phyloP scores from a whole-genome alignment of 805 yeast genomes.

The Yarrowia keelungensis region DNA sequence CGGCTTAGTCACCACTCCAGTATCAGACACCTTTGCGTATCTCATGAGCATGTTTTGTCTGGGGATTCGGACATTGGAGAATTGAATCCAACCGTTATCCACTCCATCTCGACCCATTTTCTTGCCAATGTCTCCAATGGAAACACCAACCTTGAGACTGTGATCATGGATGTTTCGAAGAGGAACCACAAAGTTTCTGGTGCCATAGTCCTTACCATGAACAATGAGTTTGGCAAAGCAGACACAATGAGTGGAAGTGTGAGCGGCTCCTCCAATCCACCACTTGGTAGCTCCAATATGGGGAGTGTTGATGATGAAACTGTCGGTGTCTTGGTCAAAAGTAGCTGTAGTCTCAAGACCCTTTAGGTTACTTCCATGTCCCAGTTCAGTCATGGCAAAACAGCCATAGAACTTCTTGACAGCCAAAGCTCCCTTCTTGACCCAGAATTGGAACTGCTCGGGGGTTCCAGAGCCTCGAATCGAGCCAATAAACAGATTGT shows the following conservation, averaged over 20 bases:
- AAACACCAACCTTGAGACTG: slow-evolving; percentile 75
- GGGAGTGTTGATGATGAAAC: slow-evolving; percentile 81
- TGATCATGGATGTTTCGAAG: slow-evolving; percentile 72
- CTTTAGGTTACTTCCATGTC: slow-evolving; percentile 93
- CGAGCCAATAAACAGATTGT: slow-evolving; percentile 81
- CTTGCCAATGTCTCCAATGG: slow-evolving; percentile 90
- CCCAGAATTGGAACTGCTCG: slow-evolving; percentile 84
- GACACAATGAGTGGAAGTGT: slow-evolving; percentile 86
- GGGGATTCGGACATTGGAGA: slow-evolving; percentile 81
- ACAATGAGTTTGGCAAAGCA: slow-evolving; percentile 84
- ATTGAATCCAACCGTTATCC: slow-evolving; percentile 96
- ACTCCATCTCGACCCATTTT: slow-evolving; percentile 96
- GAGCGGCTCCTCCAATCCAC: slow-evolving; percentile 99
- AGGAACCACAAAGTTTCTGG: slow-evolving; percentile 91
- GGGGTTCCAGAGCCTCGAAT: slow-evolving; percentile 86
- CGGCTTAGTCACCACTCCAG: slow-evolving; percentile 74
- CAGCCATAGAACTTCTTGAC: slow-evolving; percentile 67
- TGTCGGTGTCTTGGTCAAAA: slow-evolving; percentile 68
- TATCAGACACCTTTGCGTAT: slow-evolving; percentile 71
- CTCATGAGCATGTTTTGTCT: slow-evolving; percentile 79
- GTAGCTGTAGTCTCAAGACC: slow-evolving; percentile 91
- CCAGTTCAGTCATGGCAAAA: slow-evolving; percentile 91
- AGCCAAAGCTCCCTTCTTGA: slow-evolving; percentile 56
- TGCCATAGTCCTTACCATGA: slow-evolving; percentile 85
- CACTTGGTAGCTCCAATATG: slow-evolving; percentile 92